Evolutionary conservation across 805 yeast genomes (phyloP), one percentile per base, ranked within the genome.

Genomic region (Zygosaccharomyces lentus): DNA sequence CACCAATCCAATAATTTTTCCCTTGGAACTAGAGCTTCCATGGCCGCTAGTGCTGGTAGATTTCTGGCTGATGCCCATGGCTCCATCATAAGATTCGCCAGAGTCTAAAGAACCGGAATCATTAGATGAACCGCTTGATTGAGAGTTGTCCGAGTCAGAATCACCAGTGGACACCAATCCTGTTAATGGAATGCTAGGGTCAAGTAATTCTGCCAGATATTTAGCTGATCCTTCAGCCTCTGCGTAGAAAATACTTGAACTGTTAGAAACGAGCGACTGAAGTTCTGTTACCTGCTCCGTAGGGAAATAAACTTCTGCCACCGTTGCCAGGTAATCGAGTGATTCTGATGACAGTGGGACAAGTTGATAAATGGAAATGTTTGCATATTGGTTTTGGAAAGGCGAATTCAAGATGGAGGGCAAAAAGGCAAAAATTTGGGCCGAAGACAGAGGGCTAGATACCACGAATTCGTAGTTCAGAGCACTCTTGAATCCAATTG

Each of bases 271-370:
- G 31, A 72, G 64, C 13, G 65, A 65, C 48, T 77, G 77, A 51
- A 91, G 71, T 0, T 69, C 61, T 1, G 63, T 55, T 13, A 86
- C 74, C 25, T 74, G 66, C 9, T 65, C 62, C 9, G 68, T 62
- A 17, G 96, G 96, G 69, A 88, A 84, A 62, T 85, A 88, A 45
- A 87, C 84, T 62, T 84, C 84, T 6, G 97, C 98, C 50, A 90
- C 86, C 0, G 97, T 85, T 45, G 87, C 87, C 49, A 88, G 76
- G 65, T 87, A 91, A 39, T 71, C 71, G 41, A 72, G 72, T 10
- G 66, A 67, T 1, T 70, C 46, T 2, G 87, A 76, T 13, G 81
- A 74, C 61, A 81, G 85, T 31, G 98, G 98, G 49, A 83, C 81
- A 56, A 91, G 74, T 62, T 82, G 78, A 48, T 72, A 69, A 53